These are phyloP conservation scores for Ciborinia camelliae DNA, from an alignment of 2,329 filamentous ascomycete species.

Conservation along the genomic window DNA sequence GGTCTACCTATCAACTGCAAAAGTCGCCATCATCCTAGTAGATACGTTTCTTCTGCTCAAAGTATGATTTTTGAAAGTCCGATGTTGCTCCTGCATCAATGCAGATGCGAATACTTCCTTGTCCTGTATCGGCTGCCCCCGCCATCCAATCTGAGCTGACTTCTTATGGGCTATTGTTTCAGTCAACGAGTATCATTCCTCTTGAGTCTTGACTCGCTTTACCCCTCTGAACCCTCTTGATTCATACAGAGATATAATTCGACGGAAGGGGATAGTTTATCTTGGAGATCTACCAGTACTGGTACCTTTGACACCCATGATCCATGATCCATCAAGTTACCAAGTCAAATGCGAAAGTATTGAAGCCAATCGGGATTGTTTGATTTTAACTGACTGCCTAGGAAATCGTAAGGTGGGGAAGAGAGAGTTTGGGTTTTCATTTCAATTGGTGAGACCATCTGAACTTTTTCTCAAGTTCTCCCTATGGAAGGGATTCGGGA, in stretches of 20 bases:
- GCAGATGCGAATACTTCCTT: slow-evolving; percentile 7
- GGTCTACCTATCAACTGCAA: slow-evolving; percentile 13
- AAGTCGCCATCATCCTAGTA: slow-evolving; percentile 15
- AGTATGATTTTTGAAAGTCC: background rate
- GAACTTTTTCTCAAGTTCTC: background rate
- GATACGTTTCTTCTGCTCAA: background rate
- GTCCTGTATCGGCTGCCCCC: slow-evolving; percentile 9
- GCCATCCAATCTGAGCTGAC: slow-evolving; percentile 19
- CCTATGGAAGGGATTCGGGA: background rate
- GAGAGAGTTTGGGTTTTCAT: background rate
- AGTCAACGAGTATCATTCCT: slow-evolving; percentile 14
- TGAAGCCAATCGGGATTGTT: background rate
- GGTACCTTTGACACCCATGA: background rate
- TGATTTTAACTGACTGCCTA: background rate
- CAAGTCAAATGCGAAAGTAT: background rate
- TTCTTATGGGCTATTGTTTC: slow-evolving; percentile 7
- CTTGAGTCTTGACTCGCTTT: background rate
- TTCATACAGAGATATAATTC: background rate
- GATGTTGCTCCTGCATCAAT: slow-evolving; percentile 10
- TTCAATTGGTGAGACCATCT: background rate
- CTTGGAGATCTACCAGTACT: background rate
- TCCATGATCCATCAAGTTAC: background rate
- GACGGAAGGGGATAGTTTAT: background rate
- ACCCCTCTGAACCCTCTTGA: background rate
- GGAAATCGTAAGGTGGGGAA: background rate